Base-by-base conservation (phyloP, 176 grass and related monocot genomes). In the Juncus effusus region DNA sequence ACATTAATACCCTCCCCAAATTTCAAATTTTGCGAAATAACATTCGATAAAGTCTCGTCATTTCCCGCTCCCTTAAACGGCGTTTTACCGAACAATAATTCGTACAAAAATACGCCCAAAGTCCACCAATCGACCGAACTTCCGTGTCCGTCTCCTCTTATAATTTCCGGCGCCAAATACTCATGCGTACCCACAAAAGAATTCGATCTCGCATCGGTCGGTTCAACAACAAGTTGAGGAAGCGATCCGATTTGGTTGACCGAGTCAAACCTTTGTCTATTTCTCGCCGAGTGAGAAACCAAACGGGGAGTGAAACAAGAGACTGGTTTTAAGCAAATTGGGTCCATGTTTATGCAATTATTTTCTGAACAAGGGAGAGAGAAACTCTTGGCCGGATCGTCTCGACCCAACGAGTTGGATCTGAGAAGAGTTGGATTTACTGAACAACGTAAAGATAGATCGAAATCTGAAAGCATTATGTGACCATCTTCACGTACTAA, bases 71-170 rank as follows among this genome's bases (percentile, higher is more conserved):
- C 88, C 55, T 61, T 92, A 54, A 97, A 97, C 10, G 94, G 88
- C 19, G 94, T 97, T 51, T 67, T 83, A 1, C 94, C 88, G 42
- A 86, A 97, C 37, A 89, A 79, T 54, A 92, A 56, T 64, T 97
- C 94, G 14, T 92, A 97, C 6, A 97, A 81, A 54, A 97, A 89
- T 61, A 97, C 89, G 11, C 94, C 94, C 36, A 97, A 87, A 38
- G 88, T 97, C 94, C 94, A 97, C 94, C 94, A 92, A 61, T 92
- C 94, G 1, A 97, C 94, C 1, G 94, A 90, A 77, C 88, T 97
- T 19, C 94, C 94, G 79, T 92, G 94, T 44, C 94, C 94, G 63
- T 92, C 94, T 75, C 94, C 94, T 86, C 88, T 77, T 58, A 97
- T 89, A 63, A 97, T 97, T 81, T 97, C 88, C 0, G 94, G 94